Evolutionary conservation across 140 eudicot genomes (phyloP).

Genomic region (Eryngium alpinum): DNA sequence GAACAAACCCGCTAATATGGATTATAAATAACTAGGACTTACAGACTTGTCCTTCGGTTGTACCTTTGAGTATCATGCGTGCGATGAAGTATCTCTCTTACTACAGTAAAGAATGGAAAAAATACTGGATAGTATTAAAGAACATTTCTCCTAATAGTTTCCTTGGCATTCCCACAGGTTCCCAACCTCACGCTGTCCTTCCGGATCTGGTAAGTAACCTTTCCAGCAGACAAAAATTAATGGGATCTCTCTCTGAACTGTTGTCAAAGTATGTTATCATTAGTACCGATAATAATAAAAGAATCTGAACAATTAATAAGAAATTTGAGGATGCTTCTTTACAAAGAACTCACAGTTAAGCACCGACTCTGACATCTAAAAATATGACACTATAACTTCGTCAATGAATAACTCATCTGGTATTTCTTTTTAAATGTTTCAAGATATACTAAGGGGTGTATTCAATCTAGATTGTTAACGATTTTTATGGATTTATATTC

Average conservation of each 20-base stretch:
- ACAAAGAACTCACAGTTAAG: slow-evolving; percentile 3
- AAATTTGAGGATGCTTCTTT: neutral
- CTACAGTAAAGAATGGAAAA: too few species aligned
- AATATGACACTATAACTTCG: neutral
- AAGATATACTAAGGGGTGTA: too few species aligned
- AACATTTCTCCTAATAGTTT: neutral
- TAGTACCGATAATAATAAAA: too few species aligned
- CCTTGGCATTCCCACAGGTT: neutral
- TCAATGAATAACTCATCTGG: neutral
- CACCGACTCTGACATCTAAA: neutral
- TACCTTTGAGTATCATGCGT: too few species aligned
- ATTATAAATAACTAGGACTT: too few species aligned
- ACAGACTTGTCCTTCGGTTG: too few species aligned
- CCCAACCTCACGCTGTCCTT: neutral
- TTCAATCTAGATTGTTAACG: too few species aligned
- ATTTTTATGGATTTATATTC: too few species aligned
- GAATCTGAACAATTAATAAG: neutral
- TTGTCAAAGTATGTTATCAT: neutral
- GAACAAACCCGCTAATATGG: too few species aligned
- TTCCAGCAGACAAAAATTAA: neutral
- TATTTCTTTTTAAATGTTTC: neutral
- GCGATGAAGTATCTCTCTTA: too few species aligned
- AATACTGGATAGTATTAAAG: neutral
- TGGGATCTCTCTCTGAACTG: neutral
- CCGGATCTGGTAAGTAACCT: neutral